Evolutionary conservation across 2,329 filamentous ascomycete species (phyloP).

Genomic region (Fusarium sp.): DNA sequence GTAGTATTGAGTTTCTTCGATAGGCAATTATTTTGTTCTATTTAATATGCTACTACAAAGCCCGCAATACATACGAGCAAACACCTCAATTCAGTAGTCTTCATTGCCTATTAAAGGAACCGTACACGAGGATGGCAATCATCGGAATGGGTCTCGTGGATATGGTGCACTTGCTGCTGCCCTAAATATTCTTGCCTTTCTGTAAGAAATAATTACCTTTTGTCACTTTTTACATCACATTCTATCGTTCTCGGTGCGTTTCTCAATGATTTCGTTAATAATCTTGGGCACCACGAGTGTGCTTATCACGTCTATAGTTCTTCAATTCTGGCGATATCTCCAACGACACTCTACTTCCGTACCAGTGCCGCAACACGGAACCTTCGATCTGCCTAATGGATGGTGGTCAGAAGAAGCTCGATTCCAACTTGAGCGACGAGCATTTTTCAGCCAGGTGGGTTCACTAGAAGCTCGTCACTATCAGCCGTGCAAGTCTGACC

Average conservation of each 20-base stretch:
- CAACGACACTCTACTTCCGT: accelerated
- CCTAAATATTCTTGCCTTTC: not conserved
- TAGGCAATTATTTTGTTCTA: not conserved
- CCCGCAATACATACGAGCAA: accelerated
- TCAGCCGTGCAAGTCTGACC: not conserved
- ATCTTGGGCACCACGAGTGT: not conserved
- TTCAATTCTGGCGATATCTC: not conserved
- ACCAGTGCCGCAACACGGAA: not conserved
- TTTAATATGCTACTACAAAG: accelerated
- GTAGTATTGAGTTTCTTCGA: not conserved
- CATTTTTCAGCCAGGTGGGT: not conserved
- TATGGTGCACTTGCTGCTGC: accelerated
- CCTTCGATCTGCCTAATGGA: not conserved
- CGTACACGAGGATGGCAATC: not conserved
- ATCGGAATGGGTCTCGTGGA: accelerated
- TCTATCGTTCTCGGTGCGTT: accelerated
- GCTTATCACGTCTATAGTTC: not conserved
- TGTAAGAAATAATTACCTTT: accelerated
- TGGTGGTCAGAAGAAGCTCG: not conserved
- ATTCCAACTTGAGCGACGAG: not conserved
- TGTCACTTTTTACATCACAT: accelerated
- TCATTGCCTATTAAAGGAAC: not conserved
- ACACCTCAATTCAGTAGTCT: accelerated
- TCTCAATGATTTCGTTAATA: accelerated
- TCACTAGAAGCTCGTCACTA: not conserved